Percentiles rank a stretch among this genome's conserved stretches.
Evolutionary conservation across 345 rosid species (phyloP).

Genomic region (Isatis tinctoria): DNA sequence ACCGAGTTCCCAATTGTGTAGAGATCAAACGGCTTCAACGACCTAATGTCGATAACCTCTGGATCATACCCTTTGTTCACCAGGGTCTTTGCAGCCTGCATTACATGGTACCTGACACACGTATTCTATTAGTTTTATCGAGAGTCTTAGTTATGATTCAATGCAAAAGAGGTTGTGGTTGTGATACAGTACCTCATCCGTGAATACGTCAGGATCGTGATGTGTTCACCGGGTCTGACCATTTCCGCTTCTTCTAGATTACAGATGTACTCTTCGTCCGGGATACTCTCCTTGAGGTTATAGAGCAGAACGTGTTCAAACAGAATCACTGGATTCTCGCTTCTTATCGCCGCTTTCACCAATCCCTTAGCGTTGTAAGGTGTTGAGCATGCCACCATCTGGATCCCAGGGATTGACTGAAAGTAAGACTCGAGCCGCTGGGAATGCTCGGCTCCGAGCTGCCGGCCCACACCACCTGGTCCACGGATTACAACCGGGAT

Average conservation of each 20-base stretch:
- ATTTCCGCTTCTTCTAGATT: slow-evolving; percentile 91
- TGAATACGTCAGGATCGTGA: slow-evolving; percentile 78
- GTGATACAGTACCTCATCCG: slow-evolving; percentile 64
- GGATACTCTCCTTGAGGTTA: slow-evolving; percentile 88
- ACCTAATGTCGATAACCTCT: slow-evolving; percentile 83
- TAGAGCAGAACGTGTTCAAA: slow-evolving; percentile 90
- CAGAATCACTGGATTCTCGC: slow-evolving; percentile 87
- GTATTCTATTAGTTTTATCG: not conserved
- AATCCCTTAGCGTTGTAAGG: slow-evolving; percentile 89
- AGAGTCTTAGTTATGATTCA: not conserved
- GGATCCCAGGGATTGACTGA: slow-evolving; percentile 90
- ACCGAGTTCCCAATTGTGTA: slow-evolving; percentile 81
- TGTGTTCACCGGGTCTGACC: slow-evolving; percentile 91
- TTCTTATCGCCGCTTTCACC: slow-evolving; percentile 92
- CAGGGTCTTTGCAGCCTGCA: slow-evolving; percentile 89
- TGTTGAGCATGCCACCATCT: slow-evolving; percentile 95
- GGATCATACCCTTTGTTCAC: slow-evolving; percentile 94
- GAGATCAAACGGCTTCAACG: slow-evolving; percentile 85
- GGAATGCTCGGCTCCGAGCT: slow-evolving; percentile 92
- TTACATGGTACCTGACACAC: slow-evolving; percentile 74
- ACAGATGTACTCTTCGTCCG: slow-evolving; percentile 76
- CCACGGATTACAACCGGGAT: slow-evolving; percentile 87
- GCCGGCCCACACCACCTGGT: slow-evolving; percentile 92
- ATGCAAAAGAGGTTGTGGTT: not conserved
- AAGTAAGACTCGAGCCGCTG: slow-evolving; percentile 90